phyloP scores from a whole-genome alignment of 2,329 filamentous ascomycete species.

The Claviceps digitariae region DNA sequence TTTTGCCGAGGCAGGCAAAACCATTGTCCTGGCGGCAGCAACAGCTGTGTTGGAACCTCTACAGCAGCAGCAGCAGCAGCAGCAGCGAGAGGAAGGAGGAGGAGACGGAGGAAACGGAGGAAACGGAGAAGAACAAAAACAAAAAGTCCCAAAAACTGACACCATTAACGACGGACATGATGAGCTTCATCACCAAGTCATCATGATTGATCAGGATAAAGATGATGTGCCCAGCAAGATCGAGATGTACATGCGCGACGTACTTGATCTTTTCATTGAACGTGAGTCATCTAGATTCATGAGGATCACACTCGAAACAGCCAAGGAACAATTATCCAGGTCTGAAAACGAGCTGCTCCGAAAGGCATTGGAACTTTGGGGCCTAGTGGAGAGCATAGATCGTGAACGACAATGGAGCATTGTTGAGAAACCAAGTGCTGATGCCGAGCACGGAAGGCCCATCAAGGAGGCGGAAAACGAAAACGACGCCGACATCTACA shows the following conservation, averaged over 20 bases:
- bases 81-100: background rate
- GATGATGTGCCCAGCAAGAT: constrained; percentile 47
- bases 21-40: constrained; percentile 24
- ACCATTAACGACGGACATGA: too few species aligned
- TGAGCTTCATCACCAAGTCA: constrained; percentile 17
- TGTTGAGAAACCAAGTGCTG: constrained; percentile 30
- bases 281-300: constrained; percentile 48
- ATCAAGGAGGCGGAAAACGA: constrained; percentile 36
- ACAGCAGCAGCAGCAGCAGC: constrained; percentile 12
- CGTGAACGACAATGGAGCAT: constrained; percentile 50
- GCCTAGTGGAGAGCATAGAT: constrained; percentile 51
- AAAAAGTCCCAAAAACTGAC: background rate
- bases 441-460: constrained; percentile 27
- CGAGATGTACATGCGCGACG: constrained; percentile 46
- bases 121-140: background rate
- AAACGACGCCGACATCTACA: constrained; percentile 42
- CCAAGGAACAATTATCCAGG: constrained; percentile 30
- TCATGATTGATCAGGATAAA: constrained; percentile 48
- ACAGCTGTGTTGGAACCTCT: constrained; percentile 22
- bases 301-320: constrained; percentile 42
- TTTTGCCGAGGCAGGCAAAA: constrained; percentile 37
- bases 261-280: constrained; percentile 43
- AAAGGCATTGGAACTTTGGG: constrained; percentile 50
- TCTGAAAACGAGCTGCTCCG: constrained; percentile 41
- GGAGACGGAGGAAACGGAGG: background rate